These are phyloP conservation scores for Geotrichum candidum DNA, from an alignment of 1,139 yeast species.

Conservation along the genomic window DNA sequence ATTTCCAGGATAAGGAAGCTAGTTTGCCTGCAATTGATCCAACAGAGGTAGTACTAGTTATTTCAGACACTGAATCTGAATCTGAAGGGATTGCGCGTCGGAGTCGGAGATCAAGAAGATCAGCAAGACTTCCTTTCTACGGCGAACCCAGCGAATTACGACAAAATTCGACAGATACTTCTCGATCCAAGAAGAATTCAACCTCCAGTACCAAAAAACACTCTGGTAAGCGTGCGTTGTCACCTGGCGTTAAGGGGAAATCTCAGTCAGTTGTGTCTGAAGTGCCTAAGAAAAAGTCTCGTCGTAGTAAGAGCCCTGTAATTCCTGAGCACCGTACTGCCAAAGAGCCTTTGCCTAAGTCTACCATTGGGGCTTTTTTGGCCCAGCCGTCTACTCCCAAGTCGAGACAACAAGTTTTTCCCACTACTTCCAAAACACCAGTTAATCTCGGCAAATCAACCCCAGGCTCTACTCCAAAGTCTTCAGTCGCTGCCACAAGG, in stretches of 20 bases:
- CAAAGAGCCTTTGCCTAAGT: background rate
- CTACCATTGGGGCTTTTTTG: background rate
- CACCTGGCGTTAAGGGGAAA: background rate
- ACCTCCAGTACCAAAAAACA: background rate
- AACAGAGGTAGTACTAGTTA: background rate
- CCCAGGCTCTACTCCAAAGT: background rate
- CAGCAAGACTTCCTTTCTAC: background rate
- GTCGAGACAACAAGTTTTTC: background rate
- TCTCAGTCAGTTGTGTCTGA: background rate
- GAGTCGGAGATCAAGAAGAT: background rate
- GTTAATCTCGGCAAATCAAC: background rate
- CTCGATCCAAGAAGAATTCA: background rate
- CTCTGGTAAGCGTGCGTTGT: background rate
- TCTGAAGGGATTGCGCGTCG: background rate
- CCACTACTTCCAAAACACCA: background rate
- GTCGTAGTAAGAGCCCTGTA: background rate
- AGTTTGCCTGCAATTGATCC: background rate
- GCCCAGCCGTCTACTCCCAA: background rate
- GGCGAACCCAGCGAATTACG: conserved; percentile 6
- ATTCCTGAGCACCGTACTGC: background rate
- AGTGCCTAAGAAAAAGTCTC: background rate
- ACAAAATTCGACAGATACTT: background rate
- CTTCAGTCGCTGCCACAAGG: background rate
- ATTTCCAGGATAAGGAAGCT: background rate
- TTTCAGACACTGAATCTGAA: background rate